Conservation (phyloP, 441 rosid genomes). For the Jatropha podagrica region DNA sequence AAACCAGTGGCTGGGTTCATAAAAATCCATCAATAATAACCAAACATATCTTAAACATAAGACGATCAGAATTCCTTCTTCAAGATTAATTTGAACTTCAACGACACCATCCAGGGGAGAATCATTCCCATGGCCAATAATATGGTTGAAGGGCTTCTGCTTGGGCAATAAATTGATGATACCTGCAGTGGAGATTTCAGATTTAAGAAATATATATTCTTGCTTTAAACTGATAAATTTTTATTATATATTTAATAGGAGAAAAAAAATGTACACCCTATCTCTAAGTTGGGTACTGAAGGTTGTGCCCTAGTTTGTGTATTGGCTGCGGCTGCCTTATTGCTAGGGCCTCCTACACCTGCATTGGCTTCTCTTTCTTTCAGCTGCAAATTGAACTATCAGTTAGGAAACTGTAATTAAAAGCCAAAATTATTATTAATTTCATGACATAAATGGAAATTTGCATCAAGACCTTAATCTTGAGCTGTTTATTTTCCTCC, state of each 20-base stretch:
- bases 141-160: slow-evolving; percentile 11
- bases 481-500: slow-evolving; percentile 35
- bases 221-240: background rate
- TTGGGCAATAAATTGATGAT: slow-evolving; percentile 10
- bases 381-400: slow-evolving; percentile 24
- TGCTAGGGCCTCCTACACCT: slow-evolving; percentile 18
- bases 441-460: background rate
- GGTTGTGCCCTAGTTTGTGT: background rate
- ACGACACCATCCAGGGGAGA: slow-evolving; percentile 20
- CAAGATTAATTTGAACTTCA: background rate
- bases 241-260: too few species aligned
- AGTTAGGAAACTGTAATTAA: background rate
- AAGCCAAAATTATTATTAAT: background rate
- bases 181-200: slow-evolving; percentile 11
- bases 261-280: slow-evolving; percentile 17
- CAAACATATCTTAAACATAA: background rate
- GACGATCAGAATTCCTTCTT: background rate
- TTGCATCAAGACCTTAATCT: slow-evolving; percentile 25
- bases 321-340: background rate
- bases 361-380: slow-evolving; percentile 19
- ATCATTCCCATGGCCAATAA: background rate
- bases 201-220: background rate
- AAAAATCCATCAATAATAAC: too few species aligned
- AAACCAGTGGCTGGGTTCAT: too few species aligned
- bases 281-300: slow-evolving; percentile 2